Evolutionary conservation across 305 asterid genomes (phyloP).

Genomic region (Fraxinus paxiana): DNA sequence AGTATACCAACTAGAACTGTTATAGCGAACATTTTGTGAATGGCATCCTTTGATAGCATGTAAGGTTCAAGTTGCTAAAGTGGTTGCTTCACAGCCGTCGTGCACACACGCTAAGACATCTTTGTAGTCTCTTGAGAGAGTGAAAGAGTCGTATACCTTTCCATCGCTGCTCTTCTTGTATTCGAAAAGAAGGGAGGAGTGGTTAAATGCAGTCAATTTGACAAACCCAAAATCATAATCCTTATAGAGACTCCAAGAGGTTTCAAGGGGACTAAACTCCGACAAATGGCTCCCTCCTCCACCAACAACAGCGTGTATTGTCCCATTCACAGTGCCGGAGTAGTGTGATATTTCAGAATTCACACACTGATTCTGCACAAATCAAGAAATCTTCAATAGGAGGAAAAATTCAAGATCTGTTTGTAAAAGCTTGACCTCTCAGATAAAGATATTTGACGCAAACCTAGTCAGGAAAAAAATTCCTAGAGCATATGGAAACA

Average conservation of each 20-base stretch:
- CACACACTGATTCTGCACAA: conserved; percentile 56
- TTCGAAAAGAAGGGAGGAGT: conserved; percentile 63
- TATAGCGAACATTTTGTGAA: neutral
- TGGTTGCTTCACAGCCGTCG: conserved; percentile 62
- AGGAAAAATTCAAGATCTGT: too few relatives aligned
- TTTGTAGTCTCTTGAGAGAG: conserved; percentile 65
- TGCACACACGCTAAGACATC: conserved; percentile 73
- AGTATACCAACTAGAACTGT: neutral
- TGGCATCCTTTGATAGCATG: neutral
- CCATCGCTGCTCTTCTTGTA: conserved; percentile 77
- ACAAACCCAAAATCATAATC: conserved; percentile 72
- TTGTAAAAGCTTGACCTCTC: neutral
- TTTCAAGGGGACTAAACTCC: conserved; percentile 22
- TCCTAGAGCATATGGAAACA: neutral
- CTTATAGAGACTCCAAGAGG: conserved; percentile 55
- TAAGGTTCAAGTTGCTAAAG: conserved; percentile 38
- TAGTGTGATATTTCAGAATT: conserved; percentile 46
- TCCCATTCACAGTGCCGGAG: conserved; percentile 61
- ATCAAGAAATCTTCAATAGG: neutral
- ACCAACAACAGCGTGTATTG: conserved; percentile 79
- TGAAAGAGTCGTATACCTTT: conserved; percentile 66
- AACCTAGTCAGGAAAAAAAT: neutral
- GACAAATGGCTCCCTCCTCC: conserved; percentile 77
- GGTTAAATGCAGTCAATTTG: conserved; percentile 65
- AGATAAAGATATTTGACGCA: neutral